Evolutionary conservation across 768 basidiomycete genomes (phyloP).

Genomic region (Gymnopilus junonius): DNA sequence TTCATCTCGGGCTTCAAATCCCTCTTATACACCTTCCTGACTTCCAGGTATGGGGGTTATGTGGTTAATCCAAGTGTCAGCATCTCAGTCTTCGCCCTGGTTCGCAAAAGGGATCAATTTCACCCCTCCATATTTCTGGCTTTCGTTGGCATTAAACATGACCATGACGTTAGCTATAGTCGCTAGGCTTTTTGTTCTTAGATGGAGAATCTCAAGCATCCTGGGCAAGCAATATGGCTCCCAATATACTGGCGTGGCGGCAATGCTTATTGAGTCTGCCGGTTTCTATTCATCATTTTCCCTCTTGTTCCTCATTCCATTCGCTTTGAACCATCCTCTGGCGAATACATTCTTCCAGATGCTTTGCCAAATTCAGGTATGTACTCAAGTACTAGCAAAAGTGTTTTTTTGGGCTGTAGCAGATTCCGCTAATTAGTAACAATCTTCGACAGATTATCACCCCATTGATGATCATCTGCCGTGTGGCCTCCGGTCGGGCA

Average conservation of each 20-base stretch:
- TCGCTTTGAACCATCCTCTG: conserved; percentile 2
- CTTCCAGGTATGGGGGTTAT: conserved; percentile 6
- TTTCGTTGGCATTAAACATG: conserved; percentile 31
- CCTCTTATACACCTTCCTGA: background rate
- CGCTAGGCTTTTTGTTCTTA: conserved; percentile 25
- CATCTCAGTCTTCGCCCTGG: conserved; percentile 17
- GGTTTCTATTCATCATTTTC: conserved; percentile 5
- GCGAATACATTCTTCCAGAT: conserved; percentile 3
- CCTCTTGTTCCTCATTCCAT: conserved; percentile 10
- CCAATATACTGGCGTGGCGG: conserved; percentile 27
- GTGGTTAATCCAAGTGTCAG: conserved; percentile 12
- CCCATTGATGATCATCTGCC: conserved; percentile 7
- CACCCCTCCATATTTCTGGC: conserved; percentile 30
- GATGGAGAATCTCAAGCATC: conserved; percentile 12
- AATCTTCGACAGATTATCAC: conserved; percentile 9
- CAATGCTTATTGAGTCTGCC: conserved; percentile 40
- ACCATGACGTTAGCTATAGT: conserved; percentile 32
- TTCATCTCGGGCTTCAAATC: no score
- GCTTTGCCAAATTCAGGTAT: conserved; percentile 4
- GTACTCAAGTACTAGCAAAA: background rate
- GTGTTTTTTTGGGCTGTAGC: background rate
- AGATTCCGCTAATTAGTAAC: background rate
- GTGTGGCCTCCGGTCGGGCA: conserved; percentile 2
- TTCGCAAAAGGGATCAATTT: conserved; percentile 19
- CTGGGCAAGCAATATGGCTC: conserved; percentile 8